These are phyloP conservation scores for Fomitiporia mediterranea DNA, from an alignment of 1,284 basidiomycete genomes.

Conservation along the genomic window DNA sequence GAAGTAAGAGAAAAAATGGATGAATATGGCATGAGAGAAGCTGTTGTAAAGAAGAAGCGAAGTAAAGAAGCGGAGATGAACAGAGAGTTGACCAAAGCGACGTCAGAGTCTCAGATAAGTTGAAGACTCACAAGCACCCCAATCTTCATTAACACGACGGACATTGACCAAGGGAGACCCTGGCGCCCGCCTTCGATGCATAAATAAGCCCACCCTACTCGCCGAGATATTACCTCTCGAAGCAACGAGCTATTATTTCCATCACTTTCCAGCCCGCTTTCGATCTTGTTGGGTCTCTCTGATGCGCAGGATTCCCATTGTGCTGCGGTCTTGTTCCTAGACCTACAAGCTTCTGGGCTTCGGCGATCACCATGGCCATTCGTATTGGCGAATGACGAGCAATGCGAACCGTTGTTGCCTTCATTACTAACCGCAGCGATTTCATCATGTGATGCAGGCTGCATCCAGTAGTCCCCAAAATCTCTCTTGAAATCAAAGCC, in stretches of 20 bases:
- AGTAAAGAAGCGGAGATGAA: background rate
- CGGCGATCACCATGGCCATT: too few species aligned
- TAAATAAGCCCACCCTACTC: background rate
- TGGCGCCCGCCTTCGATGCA: background rate
- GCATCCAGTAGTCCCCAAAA: too few species aligned
- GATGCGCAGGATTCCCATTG: too few species aligned
- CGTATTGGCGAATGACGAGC: too few species aligned
- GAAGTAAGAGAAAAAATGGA: background rate
- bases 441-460: background rate
- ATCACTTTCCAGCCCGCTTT: too few species aligned
- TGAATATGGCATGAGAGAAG: background rate
- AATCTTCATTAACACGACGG: background rate
- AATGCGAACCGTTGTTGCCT: background rate
- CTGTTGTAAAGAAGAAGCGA: background rate
- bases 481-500: background rate
- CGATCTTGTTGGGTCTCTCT: too few species aligned
- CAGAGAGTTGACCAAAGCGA: too few species aligned
- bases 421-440: background rate
- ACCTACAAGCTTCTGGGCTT: too few species aligned
- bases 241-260: too few species aligned
- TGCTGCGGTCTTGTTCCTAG: too few species aligned
- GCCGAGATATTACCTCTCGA: too few species aligned
- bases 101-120: too few species aligned
- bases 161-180: conserved; percentile 1
- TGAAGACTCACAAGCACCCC: conserved; percentile 7